Evolutionary conservation across 108 stramenopile genomes (phyloP), one percentile per base, ranked within the genome.

Genomic region (Fistulifera pelliculosa): DNA sequence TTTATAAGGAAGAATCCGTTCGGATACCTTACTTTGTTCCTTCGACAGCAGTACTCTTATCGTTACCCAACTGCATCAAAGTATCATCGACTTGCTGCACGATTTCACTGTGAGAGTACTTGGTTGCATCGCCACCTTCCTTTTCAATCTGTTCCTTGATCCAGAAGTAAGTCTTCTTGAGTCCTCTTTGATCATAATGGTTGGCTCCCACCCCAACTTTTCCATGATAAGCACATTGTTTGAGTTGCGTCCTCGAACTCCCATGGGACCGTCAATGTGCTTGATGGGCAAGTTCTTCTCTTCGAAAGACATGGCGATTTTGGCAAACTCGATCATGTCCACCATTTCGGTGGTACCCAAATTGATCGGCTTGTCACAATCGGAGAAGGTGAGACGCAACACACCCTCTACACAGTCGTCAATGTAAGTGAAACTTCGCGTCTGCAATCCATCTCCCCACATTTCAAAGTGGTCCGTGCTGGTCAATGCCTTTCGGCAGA

Each of bases 331-430:
- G 44, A 90, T 94, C 94, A 94, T 96, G 60, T 81, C 77, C 42
- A 98, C 87, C 98, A 98, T 98, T 62, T 97, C 95, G 49, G 95
- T 96, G 6, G 90, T 82, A 38, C 98, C 98, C 15, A 98, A 61
- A 60, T 98, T 98, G 62, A 98, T 85, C 38, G 96, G 96, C 23
- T 92, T 81, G 14, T 68, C 70, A 52, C 93, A 96, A 56, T 97
- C 94, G 10, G 84, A 84, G 56, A 94, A 88, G 74, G 94, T 98
- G 68, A 98, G 86, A 35, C 95, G 74, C 23, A 97, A 67, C 22
- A 94, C 83, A 18, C 98, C 98, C 70, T 97, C 95, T 17, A 98
- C 95, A 63, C 98, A 98, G 70, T 98, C 98, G 62, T 98, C 98
- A 63, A 98, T 95, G 73, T 73, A 98, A 73, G 96, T 98, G 72